A percentile compares a stretch with the other conserved stretches of the same genome.
These are phyloP conservation scores for Trypanosoma conorhini DNA, from an alignment of 208 protist species.

Conservation along the genomic window DNA sequence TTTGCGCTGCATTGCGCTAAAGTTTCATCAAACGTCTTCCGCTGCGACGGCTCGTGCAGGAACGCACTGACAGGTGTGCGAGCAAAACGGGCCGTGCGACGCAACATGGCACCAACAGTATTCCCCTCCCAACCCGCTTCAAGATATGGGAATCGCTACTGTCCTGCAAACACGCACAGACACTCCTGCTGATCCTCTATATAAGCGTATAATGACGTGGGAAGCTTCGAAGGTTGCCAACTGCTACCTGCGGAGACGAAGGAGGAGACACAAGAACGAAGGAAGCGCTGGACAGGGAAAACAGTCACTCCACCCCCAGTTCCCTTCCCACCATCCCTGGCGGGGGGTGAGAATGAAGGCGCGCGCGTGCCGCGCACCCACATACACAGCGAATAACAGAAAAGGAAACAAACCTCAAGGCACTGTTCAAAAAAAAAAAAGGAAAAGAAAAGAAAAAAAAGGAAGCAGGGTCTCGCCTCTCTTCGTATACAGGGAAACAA, in stretches of 20 bases:
- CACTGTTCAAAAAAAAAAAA: conserved; percentile 12
- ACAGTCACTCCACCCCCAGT: neutral
- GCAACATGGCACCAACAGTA: conserved; percentile 35
- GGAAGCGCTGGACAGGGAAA: neutral
- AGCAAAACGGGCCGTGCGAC: conserved; percentile 38
- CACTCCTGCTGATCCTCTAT: neutral
- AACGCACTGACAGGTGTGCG: conserved; percentile 52
- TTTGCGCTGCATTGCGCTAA: conserved; percentile 49
- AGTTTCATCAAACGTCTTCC: conserved; percentile 53
- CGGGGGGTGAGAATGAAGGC: neutral
- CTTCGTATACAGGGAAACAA: neutral
- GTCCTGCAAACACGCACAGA: neutral
- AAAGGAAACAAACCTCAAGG: neutral
- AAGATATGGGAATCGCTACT: neutral
- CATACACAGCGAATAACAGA: neutral
- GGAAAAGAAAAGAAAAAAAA: conserved; percentile 10
- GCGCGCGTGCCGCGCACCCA: neutral
- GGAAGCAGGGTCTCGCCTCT: neutral
- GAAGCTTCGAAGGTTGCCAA: neutral
- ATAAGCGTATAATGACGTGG: neutral
- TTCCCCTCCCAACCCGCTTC: neutral
- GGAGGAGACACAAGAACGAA: conserved; percentile 6
- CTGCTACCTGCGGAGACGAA: neutral
- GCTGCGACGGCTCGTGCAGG: conserved; percentile 53
- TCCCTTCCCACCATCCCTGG: neutral